These are phyloP conservation scores for Fagus sylvatica DNA, from an alignment of 306 rosid species.

Conservation along the genomic window DNA sequence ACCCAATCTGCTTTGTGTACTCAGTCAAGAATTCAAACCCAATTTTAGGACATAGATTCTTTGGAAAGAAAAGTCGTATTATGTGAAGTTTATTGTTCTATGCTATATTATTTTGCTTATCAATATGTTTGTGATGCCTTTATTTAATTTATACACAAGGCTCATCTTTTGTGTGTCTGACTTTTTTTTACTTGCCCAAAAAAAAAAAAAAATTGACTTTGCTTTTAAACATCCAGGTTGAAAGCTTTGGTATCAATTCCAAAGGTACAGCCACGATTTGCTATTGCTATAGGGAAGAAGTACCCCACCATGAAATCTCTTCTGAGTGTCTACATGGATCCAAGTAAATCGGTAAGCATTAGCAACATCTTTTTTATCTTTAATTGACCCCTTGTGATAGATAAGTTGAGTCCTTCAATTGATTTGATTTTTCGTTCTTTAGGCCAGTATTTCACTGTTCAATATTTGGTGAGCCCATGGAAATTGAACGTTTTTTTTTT, in stretches of 20 bases:
- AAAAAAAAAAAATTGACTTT: neutral
- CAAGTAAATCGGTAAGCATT: constrained; percentile 60
- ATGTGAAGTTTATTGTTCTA: neutral
- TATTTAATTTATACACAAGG: neutral
- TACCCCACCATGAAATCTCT: constrained; percentile 91
- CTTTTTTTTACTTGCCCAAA: neutral
- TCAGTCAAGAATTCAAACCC: neutral
- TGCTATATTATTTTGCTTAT: neutral
- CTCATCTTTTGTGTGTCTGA: constrained; percentile 23
- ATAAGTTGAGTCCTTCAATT: constrained; percentile 16
- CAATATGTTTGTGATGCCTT: neutral
- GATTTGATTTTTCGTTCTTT: neutral
- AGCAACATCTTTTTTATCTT: constrained; percentile 21
- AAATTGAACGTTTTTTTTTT: neutral
- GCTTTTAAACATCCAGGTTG: constrained; percentile 58
- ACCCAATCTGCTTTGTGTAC: neutral
- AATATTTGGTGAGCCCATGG: neutral
- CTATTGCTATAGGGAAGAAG: constrained; percentile 83
- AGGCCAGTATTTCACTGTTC: neutral
- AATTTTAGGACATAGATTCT: neutral
- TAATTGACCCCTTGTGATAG: neutral
- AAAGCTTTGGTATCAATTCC: constrained; percentile 94
- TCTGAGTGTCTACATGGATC: constrained; percentile 78
- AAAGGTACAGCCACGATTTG: constrained; percentile 93
- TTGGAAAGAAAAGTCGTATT: neutral